phyloP scores from a whole-genome alignment of 768 basidiomycete species.

The Boletus rufocinnamomeus region DNA sequence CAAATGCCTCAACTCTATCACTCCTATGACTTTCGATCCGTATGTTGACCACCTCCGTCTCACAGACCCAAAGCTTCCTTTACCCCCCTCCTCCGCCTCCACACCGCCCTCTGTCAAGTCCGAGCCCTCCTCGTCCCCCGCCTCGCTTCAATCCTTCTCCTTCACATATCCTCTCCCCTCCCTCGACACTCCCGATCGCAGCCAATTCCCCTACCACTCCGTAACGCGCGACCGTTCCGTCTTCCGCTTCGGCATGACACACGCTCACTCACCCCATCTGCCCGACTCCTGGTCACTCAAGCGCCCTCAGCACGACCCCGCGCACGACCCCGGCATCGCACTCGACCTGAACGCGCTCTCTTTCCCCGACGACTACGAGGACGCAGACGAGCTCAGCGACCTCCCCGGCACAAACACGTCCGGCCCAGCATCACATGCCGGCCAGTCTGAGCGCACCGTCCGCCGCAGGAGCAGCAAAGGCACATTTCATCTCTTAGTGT shows the following conservation, averaged over 20 bases:
- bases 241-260: conserved; percentile 34
- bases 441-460: conserved; percentile 50
- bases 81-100: conserved; percentile 2
- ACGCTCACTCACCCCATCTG: conserved; percentile 6
- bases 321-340: conserved; percentile 17
- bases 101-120: conserved; percentile 32
- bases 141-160: conserved; percentile 24
- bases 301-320: conserved; percentile 12
- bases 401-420: conserved; percentile 34
- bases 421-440: conserved; percentile 22
- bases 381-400: conserved; percentile 54
- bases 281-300: conserved; percentile 29
- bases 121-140: conserved; percentile 27
- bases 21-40: conserved; percentile 26
- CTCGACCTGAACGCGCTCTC: conserved; percentile 39
- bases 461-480: conserved; percentile 80
- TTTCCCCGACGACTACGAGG: conserved; percentile 66
- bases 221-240: conserved; percentile 2
- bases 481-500: conserved; percentile 26
- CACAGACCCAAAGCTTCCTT: conserved; percentile 11
- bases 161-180: conserved; percentile 24
- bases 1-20: neutral
- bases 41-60: conserved; percentile 22
- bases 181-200: neutral
- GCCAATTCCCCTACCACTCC: neutral